A percentile compares a stretch with the other conserved stretches of the same genome.
These are phyloP conservation scores for Podila epigama DNA, from an alignment of 192 early-diverging fungal species.

Conservation along the genomic window DNA sequence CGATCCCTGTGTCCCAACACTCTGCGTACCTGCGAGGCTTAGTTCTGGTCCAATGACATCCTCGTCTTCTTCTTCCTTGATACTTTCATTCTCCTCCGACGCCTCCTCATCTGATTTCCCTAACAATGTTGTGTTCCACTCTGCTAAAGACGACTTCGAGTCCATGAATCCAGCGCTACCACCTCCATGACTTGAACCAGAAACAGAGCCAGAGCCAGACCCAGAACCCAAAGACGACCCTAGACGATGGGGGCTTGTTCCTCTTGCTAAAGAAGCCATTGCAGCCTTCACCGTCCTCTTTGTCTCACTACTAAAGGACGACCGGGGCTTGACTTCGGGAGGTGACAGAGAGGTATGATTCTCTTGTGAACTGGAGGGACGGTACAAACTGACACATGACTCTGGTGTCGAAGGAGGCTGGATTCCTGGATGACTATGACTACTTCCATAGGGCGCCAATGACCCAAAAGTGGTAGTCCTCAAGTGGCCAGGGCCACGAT, in stretches of 20 bases:
- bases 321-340: slow-evolving; percentile 1
- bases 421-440: too few species aligned
- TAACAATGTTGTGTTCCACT: slow-evolving; percentile 15
- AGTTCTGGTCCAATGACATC: slow-evolving; percentile 12
- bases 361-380: slow-evolving; percentile 9
- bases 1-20: not conserved
- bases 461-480: too few species aligned
- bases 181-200: not conserved
- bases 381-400: slow-evolving; percentile 16
- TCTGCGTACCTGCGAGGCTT: not conserved
- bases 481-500: too few species aligned
- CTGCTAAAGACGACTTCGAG: not conserved
- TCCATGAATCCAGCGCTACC: not conserved
- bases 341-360: not conserved
- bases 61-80: not conserved
- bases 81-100: not conserved
- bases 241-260: slow-evolving; percentile 11
- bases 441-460: too few species aligned
- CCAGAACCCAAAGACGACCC: too few species aligned
- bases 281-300: slow-evolving; percentile 17
- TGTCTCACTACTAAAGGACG: slow-evolving; percentile 22
- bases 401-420: slow-evolving; percentile 13
- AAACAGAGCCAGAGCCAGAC: too few species aligned
- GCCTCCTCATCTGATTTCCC: slow-evolving; percentile 9
- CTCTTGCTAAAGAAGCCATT: not conserved